Percentiles rank a stretch among this genome's conserved stretches.
Conservation (phyloP, 176 grass and related monocot species). For the Musa beccarii region DNA sequence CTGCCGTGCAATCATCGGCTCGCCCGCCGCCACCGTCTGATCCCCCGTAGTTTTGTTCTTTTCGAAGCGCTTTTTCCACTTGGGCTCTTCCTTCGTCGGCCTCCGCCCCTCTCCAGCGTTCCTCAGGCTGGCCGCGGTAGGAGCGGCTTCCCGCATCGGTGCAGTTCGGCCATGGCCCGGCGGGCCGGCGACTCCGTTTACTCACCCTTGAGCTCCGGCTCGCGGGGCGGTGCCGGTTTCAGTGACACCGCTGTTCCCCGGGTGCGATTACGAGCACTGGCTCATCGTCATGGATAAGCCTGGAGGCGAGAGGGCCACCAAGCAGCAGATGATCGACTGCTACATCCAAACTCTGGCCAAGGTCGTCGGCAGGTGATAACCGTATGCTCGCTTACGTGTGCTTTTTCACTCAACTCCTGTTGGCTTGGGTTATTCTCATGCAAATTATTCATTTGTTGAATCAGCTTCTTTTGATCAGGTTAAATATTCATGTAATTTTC, state of each 20-base stretch:
- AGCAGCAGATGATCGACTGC: constrained; percentile 97
- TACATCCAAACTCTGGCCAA: constrained; percentile 89
- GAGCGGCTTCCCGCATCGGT: constrained; percentile 3
- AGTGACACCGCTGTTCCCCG: constrained; percentile 75
- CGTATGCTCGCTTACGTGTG: neutral
- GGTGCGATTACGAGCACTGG: constrained; percentile 99
- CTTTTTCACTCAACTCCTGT: no score
- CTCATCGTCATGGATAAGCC: constrained; percentile 99
- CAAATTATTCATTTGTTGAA: neutral
- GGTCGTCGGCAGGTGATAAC: constrained; percentile 66
- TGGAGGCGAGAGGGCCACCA: constrained; percentile 65
- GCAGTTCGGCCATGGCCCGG: constrained; percentile 64
- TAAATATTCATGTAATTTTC: neutral
- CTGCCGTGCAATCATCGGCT: no score
- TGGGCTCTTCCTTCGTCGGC: no score
- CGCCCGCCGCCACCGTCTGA: no score
- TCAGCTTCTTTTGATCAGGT: no score
- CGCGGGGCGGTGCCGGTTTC: constrained; percentile 13
- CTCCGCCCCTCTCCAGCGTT: constrained; percentile 21
- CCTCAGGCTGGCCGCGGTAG: constrained; percentile 19
- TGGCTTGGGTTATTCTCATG: neutral
- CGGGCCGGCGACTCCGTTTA: constrained; percentile 33
- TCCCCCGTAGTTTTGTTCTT: no score
- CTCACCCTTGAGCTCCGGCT: constrained; percentile 44
- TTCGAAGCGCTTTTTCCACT: no score